Base-by-base conservation (phyloP, 2,329 filamentous ascomycete species). In the Calonectria pseudoreteaudii region DNA sequence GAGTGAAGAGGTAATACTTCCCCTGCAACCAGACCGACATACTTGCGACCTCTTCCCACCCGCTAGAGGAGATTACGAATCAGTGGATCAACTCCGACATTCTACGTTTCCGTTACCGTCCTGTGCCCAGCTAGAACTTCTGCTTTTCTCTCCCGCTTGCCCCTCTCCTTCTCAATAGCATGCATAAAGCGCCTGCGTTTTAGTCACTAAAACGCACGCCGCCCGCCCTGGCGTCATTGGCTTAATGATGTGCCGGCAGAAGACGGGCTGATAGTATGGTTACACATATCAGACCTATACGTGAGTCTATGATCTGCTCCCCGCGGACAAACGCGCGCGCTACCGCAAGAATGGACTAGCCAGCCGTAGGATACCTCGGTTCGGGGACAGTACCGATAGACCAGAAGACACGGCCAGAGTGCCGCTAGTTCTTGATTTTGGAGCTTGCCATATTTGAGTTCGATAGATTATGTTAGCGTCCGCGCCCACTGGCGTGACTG, bases 1-100 rank as follows among this genome's bases (percentile, higher is more conserved):
- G 73, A 36, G 60, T 47, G 28, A 76, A 70, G 65, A 77, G 67
- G 70, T 75, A 75, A 64, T 41, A 26, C 62, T 65, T 23, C 49
- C 52, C 53, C 62, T 20, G 52, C 50, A 23, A 70, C 62, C 53
- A 52, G 14, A 68, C 26, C 14, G 23, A 36, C 38, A 41, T 34
- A 41, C 52, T 28, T 58, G 18, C 31, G 31, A 26, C 20, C 52
- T 16, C 28, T 23, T 20, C 36, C 28, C 9, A 14, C 23, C 30
- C 36, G 18, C 14, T 66, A 50, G 36, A 47, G 23, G 26, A 30
- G n/a, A 62, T 23, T 9, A 26, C 38, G 28, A 23, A n/a, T 47
- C 36, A 64, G 20, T 47, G 60, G 60, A 30, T 36, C 26, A 47
- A 28, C 16, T 44, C 23, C 18, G 36, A 64, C 23, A 16, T 5